These are phyloP conservation scores for Fomitopsis schrenkii DNA, from an alignment of 1,284 basidiomycete species.

Conservation along the genomic window DNA sequence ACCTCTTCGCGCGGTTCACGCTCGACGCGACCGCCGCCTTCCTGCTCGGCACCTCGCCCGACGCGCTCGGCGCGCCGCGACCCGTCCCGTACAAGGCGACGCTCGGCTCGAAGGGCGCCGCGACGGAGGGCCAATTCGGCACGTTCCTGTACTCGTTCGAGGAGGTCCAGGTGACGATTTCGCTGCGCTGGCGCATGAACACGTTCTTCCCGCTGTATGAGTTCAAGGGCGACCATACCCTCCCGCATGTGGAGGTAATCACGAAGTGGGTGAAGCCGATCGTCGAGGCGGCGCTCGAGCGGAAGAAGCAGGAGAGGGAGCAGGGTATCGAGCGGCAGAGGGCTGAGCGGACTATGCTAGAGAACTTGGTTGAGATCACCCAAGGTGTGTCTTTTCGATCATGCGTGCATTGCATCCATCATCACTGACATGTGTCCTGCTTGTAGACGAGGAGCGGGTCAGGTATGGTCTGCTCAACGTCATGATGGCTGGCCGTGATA, in stretches of 20 bases:
- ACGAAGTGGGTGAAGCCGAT: conserved; percentile 37
- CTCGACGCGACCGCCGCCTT: conserved; percentile 35
- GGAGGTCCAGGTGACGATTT: conserved; percentile 29
- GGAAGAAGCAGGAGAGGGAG: conserved; percentile 15
- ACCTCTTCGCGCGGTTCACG: conserved; percentile 31
- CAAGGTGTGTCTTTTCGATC: not conserved
- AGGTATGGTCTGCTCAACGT: conserved; percentile 34
- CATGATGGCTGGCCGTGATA: conserved; percentile 34
- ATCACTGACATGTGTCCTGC: not conserved
- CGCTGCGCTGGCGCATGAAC: conserved; percentile 30
- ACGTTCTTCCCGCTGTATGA: conserved; percentile 29
- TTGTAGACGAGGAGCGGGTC: conserved; percentile 15
- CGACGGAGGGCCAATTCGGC: conserved; percentile 11
- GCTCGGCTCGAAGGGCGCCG: conserved; percentile 8
- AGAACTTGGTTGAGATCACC: conserved; percentile 30
- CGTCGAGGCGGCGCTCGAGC: conserved; percentile 31
- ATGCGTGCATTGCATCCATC: not conserved
- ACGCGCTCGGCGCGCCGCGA: conserved; percentile 23
- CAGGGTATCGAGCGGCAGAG: conserved; percentile 1
- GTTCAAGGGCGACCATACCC: conserved; percentile 27
- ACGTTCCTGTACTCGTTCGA: conserved; percentile 38
- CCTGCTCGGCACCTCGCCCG: conserved; percentile 30
- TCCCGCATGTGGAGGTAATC: conserved; percentile 29
- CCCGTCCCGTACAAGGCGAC: conserved; percentile 22
- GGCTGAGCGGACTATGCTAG: conserved; percentile 27